Conservation (phyloP, 768 basidiomycete species). For the Harrya chromipes region DNA sequence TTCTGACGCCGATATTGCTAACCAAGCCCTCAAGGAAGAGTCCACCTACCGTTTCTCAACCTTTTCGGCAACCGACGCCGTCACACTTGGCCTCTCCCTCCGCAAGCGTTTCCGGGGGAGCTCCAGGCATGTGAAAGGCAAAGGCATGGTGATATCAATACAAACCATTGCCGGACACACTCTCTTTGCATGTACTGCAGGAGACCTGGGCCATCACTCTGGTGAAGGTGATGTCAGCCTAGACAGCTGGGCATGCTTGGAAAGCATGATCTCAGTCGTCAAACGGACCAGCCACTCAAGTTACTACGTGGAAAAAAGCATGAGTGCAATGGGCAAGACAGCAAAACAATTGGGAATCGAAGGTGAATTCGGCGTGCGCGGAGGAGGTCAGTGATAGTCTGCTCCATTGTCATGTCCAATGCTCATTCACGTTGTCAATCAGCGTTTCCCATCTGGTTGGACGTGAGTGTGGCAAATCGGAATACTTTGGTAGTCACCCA, state of each 20-base stretch:
- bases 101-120: constrained; percentile 81
- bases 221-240: constrained; percentile 74
- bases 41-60: constrained; percentile 64
- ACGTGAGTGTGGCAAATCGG: constrained; percentile 41
- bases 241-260: constrained; percentile 76
- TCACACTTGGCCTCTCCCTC: constrained; percentile 75
- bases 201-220: constrained; percentile 65
- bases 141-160: constrained; percentile 78
- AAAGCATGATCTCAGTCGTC: constrained; percentile 79
- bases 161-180: constrained; percentile 78
- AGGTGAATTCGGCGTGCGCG: constrained; percentile 60
- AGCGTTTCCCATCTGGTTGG: constrained; percentile 87
- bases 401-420: not conserved
- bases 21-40: constrained; percentile 69
- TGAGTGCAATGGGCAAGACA: constrained; percentile 79
- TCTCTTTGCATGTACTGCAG: constrained; percentile 80
- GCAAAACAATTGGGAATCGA: constrained; percentile 69
- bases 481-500: constrained; percentile 1
- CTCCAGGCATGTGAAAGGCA: constrained; percentile 68
- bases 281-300: constrained; percentile 80
- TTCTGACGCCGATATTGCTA: constrained; percentile 70
- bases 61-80: constrained; percentile 75
- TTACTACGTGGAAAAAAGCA: constrained; percentile 84
- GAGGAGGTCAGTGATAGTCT: constrained; percentile 60
- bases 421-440: constrained; percentile 8